Base-by-base conservation (phyloP, 225 moss, liverwort and hornwort genomes). In the Marchantia paleacea region DNA sequence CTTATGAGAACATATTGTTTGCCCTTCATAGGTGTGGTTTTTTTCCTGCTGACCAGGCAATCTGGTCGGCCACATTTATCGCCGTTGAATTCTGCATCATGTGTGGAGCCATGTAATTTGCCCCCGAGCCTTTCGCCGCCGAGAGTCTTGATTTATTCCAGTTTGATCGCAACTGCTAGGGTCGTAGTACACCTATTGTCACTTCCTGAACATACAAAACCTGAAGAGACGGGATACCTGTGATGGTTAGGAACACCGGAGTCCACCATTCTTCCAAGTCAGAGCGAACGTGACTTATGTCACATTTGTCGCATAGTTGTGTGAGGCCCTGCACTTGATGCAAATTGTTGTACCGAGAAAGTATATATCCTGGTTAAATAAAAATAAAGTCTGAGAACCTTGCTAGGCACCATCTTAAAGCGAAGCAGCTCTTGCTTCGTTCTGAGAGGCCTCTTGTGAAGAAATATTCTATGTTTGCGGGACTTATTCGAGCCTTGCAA, bases 401-500 rank as follows among this genome's bases (percentile, higher is more conserved):
- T 78, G 50, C 7, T n/a, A n/a, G 30, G 75, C 28, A 54, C 12
- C n/a, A n/a, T n/a, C 52, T 75, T 31, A 58, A 76, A 14, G 60
- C 26, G 75, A 60, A 76, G 75, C 75, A 76, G 29, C 26, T 5
- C 31, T 22, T 60, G 75, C 78, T 78, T 53, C 57, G 61, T 78
- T 26, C 16, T 65, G 6, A 29, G 24, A 50, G 65, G 78, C 65
- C 65, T 65, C 8, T 78, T 78, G 49, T 61, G 8, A 65, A 31
- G 25, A 80, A 24, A 55, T 80, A 15, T 71, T 52, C 8, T 15
- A 54, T 72, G 80, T 80, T 72, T 72, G 77, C 79, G 77, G 79
- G 77, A 86, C 80, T 85, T 81, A 85, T 83, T 73, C 69, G 55
- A 87, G 81, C 79, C 66, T 88, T 83, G 69, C 70, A 83, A 85